Evolutionary conservation across 2,329 filamentous ascomycete genomes (phyloP).

Genomic region (Alternaria solani): DNA sequence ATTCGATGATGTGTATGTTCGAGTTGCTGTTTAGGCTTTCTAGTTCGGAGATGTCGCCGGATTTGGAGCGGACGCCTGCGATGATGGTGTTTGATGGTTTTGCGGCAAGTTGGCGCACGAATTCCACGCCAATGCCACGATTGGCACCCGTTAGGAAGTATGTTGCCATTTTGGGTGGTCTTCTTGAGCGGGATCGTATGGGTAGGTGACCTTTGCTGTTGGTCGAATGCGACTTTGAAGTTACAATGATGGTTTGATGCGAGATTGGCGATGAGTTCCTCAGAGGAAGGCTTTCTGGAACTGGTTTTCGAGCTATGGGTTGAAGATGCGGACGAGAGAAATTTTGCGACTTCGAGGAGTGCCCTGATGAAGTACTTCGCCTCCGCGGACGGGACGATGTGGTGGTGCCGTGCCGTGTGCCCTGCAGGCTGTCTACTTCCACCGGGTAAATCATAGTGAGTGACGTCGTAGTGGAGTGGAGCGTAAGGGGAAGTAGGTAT

Average conservation of each 20-base stretch:
- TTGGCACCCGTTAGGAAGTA: constrained; percentile 47
- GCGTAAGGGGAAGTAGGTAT: background rate
- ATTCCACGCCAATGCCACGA: constrained; percentile 44
- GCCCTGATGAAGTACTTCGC: constrained; percentile 17
- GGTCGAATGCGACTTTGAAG: background rate
- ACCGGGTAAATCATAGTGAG: constrained; percentile 22
- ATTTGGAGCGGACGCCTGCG: constrained; percentile 50
- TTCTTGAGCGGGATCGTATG: background rate
- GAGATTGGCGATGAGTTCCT: constrained; percentile 12
- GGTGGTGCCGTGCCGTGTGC: constrained; percentile 10
- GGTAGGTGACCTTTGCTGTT: background rate
- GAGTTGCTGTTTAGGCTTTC: constrained; percentile 29
- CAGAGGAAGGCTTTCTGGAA: background rate
- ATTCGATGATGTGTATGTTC: constrained; percentile 53
- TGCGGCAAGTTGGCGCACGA: constrained; percentile 41
- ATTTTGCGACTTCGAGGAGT: constrained; percentile 12
- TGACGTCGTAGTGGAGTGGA: constrained; percentile 5
- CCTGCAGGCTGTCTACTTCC: constrained; percentile 13
- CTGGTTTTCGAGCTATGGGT: background rate
- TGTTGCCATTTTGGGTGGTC: constrained; percentile 34
- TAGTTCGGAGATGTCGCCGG: constrained; percentile 39
- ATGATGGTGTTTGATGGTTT: constrained; percentile 50
- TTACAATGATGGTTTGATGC: constrained; percentile 7
- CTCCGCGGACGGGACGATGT: constrained; percentile 13
- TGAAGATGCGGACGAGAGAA: constrained; percentile 19